A percentile compares a stretch with the other conserved stretches of the same genome.
Evolutionary conservation across 129 eudicot genomes (phyloP).

Genomic region (Gnaphalium uliginosum): DNA sequence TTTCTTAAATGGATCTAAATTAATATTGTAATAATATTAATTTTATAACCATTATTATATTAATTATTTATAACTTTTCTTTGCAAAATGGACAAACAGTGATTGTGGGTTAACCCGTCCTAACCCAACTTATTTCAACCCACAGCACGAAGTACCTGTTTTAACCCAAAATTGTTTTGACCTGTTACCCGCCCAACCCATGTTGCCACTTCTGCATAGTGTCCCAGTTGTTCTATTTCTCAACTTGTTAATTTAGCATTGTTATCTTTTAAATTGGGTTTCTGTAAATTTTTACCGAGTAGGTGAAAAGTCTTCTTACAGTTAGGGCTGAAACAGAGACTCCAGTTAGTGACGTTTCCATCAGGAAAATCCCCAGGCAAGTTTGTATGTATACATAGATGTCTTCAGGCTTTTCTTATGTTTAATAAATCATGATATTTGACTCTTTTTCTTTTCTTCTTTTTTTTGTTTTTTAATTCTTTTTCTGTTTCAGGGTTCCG

Average conservation of each 20-base stretch:
- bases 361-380: slow-evolving; percentile 91
- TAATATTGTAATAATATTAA: too few species aligned
- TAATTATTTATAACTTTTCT: too few species aligned
- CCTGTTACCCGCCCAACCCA: background rate
- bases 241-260: background rate
- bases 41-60: background rate
- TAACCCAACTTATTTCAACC: background rate
- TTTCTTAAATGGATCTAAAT: background rate
- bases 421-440: background rate
- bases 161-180: background rate
- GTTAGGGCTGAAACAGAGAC: slow-evolving; percentile 99
- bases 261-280: slow-evolving; percentile 13
- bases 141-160: background rate
- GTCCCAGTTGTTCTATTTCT: background rate
- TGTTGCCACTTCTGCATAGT: slow-evolving; percentile 6
- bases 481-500: slow-evolving; percentile 65
- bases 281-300: slow-evolving; percentile 16
- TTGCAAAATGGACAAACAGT: background rate
- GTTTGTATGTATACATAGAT: background rate
- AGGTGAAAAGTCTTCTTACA: slow-evolving; percentile 98
- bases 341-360: slow-evolving; percentile 95
- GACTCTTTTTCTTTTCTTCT: background rate
- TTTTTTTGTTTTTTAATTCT: background rate
- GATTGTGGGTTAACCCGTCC: background rate
- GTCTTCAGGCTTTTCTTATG: background rate